Evolutionary conservation across 2,329 filamentous ascomycete genomes (phyloP).

Genomic region (Fusarium siculi): DNA sequence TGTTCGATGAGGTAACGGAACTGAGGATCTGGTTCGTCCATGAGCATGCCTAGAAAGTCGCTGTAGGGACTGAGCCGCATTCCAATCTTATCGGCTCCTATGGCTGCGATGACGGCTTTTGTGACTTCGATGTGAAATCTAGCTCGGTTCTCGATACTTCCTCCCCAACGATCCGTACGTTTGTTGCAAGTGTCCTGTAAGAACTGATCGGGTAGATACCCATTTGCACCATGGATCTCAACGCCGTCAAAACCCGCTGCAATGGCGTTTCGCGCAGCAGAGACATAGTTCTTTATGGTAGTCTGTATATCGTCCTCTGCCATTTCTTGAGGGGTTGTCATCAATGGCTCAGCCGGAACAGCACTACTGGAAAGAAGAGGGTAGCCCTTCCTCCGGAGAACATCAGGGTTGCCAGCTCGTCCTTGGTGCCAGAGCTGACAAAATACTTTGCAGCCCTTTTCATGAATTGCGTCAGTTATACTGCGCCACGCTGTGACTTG

Average conservation of each 20-base stretch:
- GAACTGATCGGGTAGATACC: background rate
- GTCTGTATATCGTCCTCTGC: background rate
- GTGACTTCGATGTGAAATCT: background rate
- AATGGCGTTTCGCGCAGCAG: background rate
- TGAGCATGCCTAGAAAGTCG: background rate
- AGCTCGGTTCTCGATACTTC: background rate
- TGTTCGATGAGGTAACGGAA: background rate
- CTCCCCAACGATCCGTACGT: background rate
- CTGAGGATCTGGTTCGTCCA: background rate
- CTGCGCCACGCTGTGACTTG: background rate
- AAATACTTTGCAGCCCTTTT: background rate
- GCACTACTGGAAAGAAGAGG: background rate
- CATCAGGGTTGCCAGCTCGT: background rate
- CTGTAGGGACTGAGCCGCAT: background rate
- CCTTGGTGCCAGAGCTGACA: background rate
- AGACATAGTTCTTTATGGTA: background rate
- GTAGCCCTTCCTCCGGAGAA: background rate
- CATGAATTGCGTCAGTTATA: rapidly evolving
- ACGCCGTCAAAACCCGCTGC: background rate
- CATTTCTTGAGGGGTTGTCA: background rate
- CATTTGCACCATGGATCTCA: background rate
- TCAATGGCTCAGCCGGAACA: background rate
- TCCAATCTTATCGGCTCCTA: background rate
- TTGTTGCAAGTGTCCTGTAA: background rate
- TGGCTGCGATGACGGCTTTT: background rate